Evolutionary conservation across 345 rosid species (phyloP).

Genomic region (Microthlaspi erraticum): DNA sequence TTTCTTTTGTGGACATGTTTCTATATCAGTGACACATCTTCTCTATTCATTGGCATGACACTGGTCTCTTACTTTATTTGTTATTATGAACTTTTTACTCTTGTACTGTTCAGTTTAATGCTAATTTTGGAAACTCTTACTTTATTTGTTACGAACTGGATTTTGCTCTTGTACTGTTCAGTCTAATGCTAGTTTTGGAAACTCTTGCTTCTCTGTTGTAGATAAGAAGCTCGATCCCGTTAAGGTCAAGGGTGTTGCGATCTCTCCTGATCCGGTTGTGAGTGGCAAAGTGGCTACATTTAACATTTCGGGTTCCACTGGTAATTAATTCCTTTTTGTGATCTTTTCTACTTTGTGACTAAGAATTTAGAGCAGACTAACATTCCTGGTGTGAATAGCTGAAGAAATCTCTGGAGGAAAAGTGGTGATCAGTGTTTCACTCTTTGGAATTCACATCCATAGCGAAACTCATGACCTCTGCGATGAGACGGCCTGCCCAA

Average conservation of each 20-base stretch:
- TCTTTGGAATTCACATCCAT: conserved; percentile 55
- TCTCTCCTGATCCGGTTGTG: conserved; percentile 64
- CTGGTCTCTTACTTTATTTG: not conserved
- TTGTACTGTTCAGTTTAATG: not conserved
- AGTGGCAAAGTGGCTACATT: conserved; percentile 61
- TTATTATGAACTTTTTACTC: not conserved
- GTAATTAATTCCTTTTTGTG: conserved; percentile 36
- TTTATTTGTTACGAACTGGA: not conserved
- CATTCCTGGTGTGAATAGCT: conserved; percentile 39
- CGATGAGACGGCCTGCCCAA: conserved; percentile 60
- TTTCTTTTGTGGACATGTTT: not conserved
- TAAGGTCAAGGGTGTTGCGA: conserved; percentile 54
- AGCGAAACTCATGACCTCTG: conserved; percentile 64
- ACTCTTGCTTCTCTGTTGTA: conserved; percentile 29
- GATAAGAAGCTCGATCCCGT: conserved; percentile 54
- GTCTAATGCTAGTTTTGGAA: not conserved
- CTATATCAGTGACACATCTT: not conserved
- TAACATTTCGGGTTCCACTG: conserved; percentile 61
- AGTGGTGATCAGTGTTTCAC: conserved; percentile 58
- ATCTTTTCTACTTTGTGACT: not conserved
- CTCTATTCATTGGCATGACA: not conserved
- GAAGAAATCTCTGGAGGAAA: conserved; percentile 57
- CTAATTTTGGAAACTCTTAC: not conserved
- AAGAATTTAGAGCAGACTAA: not conserved
- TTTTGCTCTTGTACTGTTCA: not conserved